phyloP scores from a whole-genome alignment of 148 eudicot species.

The Cornus suecica region DNA sequence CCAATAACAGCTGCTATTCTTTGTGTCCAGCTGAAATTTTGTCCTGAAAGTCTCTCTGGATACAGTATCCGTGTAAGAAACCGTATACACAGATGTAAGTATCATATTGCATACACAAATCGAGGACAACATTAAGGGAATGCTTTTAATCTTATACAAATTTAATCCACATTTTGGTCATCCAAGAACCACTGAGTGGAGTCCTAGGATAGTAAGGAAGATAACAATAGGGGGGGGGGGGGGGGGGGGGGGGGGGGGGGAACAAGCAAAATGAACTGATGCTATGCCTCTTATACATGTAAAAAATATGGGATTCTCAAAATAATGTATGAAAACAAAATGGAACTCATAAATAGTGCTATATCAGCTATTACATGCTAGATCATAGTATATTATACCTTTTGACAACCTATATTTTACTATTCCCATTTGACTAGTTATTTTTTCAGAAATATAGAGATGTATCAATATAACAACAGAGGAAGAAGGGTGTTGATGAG shows the following conservation, averaged over 20 bases:
- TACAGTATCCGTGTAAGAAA: background rate
- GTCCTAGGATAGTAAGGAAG: background rate
- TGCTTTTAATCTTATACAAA: background rate
- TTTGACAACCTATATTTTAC: background rate
- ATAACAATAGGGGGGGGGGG: background rate
- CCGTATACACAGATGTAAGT: background rate
- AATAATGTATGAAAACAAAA: no score
- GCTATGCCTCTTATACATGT: background rate
- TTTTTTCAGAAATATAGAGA: background rate
- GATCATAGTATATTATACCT: background rate
- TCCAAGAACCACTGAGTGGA: no score
- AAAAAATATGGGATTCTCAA: background rate
- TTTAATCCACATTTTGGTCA: background rate
- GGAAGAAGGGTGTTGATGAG: background rate
- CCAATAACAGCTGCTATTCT: slow-evolving; percentile 70
- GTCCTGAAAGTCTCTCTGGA: slow-evolving; percentile 33
- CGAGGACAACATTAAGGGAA: background rate
- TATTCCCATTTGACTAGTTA: background rate
- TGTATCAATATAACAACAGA: background rate
- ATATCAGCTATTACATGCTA: no score
- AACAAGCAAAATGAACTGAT: no score
- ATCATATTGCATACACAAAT: background rate
- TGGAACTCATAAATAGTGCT: background rate
- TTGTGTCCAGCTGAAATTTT: slow-evolving; percentile 57
- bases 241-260: no score